Base-by-base conservation (phyloP, 371 early-diverging fungal species). In the Mortierella sp. region DNA sequence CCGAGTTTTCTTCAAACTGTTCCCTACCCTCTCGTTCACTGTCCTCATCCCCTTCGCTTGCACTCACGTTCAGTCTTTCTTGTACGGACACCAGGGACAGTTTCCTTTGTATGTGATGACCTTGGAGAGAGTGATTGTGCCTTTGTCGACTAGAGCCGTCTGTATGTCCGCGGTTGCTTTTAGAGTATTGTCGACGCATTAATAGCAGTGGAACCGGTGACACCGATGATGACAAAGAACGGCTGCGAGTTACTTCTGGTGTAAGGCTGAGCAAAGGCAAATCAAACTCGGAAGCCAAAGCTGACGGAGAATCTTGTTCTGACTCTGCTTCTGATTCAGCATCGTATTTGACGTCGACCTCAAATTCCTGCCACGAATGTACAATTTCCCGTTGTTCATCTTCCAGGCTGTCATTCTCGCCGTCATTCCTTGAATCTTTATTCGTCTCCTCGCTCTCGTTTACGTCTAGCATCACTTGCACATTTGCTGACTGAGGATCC, bases 261-360 rank as follows among this genome's bases (percentile, higher is more conserved):
- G 48, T 48, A 6, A 6, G 19, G 13, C 55, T 55, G 22, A 11
- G 16, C 7, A 28, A 11, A 6, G 24, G 22, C 7, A 15, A 55
- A 10, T 24, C 28, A 8, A 28, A 28, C 15, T 10, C 22, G 1
- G 55, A 55, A 2, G 2, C 28, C 7, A 24, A 13, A 6, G 55
- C 28, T 55, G 55, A 21, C 9, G 21, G 9, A 5, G 55, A 55
- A 10, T 21, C 55, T 55, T 16, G 21, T 7, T n/a, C 52, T 52
- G 52, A 52, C n/a, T 55, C 55, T 55, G 55, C 22, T 28, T 55
- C 55, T 55, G 55, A 21, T 11, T 28, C 55, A 21, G 55, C 55
- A 24, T 55, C 55, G 24, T 55, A 55, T 24, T 55, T 28, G 28
- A 28, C 55, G 9, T 55, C 48, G 19, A 6, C 19, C 55, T 55